Base-by-base conservation (phyloP, 2,329 filamentous ascomycete genomes). In the Pseudovirgaria hyperparasitica region DNA sequence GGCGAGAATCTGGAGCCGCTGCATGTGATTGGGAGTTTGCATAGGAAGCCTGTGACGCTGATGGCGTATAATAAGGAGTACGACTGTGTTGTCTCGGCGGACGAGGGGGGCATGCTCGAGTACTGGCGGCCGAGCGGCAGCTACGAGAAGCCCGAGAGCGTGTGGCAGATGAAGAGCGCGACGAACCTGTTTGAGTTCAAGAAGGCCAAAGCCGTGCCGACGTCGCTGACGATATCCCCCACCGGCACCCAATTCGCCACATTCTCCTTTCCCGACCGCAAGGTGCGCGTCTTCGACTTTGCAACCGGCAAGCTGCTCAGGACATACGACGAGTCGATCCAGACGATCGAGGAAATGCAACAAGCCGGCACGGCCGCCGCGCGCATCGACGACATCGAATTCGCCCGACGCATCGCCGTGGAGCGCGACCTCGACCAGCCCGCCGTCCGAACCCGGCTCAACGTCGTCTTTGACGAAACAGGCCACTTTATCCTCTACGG, bases 111-210 rank as follows among this genome's bases (percentile, higher is more conserved):
- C 14, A 96, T 96, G 87, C 51, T 98, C 7, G 90, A 98, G 54
- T 98, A 98, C 57, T 98, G 90, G 90, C 70, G 72, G 31, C 85
- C 90, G 1, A 71, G 70, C 35, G 75, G 72, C 2, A 74, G 63
- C 20, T 94, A 84, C 50, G 84, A 92, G 45, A 94, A 96, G 54
- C 90, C 90, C 0, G 76, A 85, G 40, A 84, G 73, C 27, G 85
- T 98, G 11, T 98, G 92, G 50, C 70, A 82, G 39, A 82, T 85
- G 58, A 98, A 98, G 58, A 92, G 84, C 48, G 77, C 81, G 2
- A 98, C 90, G 3, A 90, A 82, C 44, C 65, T 98, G 1, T 98
- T 96, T 46, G 87, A 93, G 28, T 96, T 98, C 61, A 96, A 92
- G 48, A 96, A 94, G 56, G 71, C 82, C 26, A 96, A 93, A 52